These are phyloP conservation scores for Boletus patriciae DNA, from an alignment of 768 basidiomycete species.

Conservation along the genomic window DNA sequence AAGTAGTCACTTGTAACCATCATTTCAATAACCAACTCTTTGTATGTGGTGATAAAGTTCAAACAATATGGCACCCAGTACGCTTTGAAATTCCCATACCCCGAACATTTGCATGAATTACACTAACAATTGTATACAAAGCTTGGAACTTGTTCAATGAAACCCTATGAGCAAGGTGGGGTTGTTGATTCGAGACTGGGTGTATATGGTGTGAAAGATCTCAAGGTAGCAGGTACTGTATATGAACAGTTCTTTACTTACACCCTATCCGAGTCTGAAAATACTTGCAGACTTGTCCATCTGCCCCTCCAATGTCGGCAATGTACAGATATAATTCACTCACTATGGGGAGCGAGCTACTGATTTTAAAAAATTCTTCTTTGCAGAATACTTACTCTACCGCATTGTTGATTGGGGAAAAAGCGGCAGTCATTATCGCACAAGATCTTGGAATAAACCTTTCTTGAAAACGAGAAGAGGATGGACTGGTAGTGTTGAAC, in stretches of 20 bases:
- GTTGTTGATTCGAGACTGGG: too few species aligned
- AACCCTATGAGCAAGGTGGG: slow-evolving; percentile 18
- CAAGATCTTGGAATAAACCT: not conserved
- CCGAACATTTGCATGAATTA: not conserved
- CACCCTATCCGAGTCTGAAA: not conserved
- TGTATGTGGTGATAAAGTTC: slow-evolving; percentile 1
- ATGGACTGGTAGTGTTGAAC: not conserved
- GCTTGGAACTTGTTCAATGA: slow-evolving; percentile 68
- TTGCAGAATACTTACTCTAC: slow-evolving; percentile 41
- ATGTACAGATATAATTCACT: not conserved
- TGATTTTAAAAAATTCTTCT: not conserved
- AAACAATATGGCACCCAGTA: slow-evolving; percentile 12
- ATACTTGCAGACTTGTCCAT: slow-evolving; percentile 2
- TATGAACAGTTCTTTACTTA: slow-evolving; percentile 3
- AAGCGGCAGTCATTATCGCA: too few species aligned
- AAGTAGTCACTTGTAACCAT: not conserved
- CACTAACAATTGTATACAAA: slow-evolving; percentile 14
- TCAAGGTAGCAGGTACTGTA: too few species aligned
- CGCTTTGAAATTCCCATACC: not conserved
- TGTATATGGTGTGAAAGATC: too few species aligned
- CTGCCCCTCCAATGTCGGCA: slow-evolving; percentile 9
- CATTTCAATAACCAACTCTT: not conserved
- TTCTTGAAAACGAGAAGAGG: not conserved
- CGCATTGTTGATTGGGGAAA: not conserved
- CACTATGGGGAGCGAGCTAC: not conserved